Evolutionary conservation across 805 yeast genomes (phyloP).

Genomic region (Teunomyces tritomae): DNA sequence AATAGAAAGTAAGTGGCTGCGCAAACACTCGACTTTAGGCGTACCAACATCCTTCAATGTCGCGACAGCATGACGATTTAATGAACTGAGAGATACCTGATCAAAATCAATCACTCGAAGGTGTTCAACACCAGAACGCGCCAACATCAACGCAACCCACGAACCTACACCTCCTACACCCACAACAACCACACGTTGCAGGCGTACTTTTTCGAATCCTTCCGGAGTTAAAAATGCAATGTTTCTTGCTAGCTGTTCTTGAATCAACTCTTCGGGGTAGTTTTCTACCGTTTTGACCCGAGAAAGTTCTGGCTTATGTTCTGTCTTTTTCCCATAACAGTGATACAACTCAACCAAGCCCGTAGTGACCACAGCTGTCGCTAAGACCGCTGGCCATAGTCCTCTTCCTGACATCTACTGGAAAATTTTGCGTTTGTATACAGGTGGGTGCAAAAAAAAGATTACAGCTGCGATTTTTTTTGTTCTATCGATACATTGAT

Average conservation of each 20-base stretch:
- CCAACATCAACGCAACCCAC: constrained; percentile 88
- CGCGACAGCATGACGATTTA: constrained; percentile 95
- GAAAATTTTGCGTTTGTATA: constrained; percentile 1
- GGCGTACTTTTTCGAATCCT: constrained; percentile 72
- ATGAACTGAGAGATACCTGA: constrained; percentile 88
- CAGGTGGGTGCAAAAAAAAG: constrained; percentile 3
- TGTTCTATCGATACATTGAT: not conserved
- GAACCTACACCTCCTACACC: constrained; percentile 99
- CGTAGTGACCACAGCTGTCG: constrained; percentile 33
- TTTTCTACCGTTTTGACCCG: constrained; percentile 1
- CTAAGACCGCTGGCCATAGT: constrained; percentile 15
- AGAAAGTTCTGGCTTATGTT: constrained; percentile 1
- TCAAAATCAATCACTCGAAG: constrained; percentile 89
- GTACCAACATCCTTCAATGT: constrained; percentile 88
- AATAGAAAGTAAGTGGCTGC: constrained; percentile 60
- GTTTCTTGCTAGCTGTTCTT: constrained; percentile 92
- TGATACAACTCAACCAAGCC: constrained; percentile 38
- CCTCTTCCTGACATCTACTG: constrained; percentile 2
- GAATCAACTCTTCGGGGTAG: constrained; percentile 64
- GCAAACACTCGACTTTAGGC: constrained; percentile 80
- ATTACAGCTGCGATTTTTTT: no score
- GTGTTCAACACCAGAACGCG: constrained; percentile 83
- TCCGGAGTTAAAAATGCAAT: constrained; percentile 87
- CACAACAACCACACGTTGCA: constrained; percentile 69
- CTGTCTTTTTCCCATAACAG: constrained; percentile 10